These are phyloP conservation scores for Coemansia sp. DNA, from an alignment of 192 early-diverging fungal species.

Conservation along the genomic window DNA sequence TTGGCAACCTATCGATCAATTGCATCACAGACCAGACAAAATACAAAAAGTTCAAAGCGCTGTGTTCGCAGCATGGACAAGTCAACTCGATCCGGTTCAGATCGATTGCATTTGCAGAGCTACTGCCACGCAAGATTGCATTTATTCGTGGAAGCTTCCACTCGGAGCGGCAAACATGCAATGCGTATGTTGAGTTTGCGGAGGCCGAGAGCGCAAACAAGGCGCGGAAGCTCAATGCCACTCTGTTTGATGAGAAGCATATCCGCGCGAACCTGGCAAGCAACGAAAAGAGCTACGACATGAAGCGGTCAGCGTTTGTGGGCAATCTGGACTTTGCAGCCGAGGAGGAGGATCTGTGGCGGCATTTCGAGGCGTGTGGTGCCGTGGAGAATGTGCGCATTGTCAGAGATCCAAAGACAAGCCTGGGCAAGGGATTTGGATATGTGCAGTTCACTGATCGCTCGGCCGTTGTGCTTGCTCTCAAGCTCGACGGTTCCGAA, in stretches of 20 bases:
- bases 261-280: conserved; percentile 77
- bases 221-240: conserved; percentile 69
- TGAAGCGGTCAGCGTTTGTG: conserved; percentile 78
- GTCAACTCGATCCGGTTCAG: conserved; percentile 89
- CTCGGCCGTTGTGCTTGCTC: conserved; percentile 70
- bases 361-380: conserved; percentile 68
- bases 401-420: conserved; percentile 79
- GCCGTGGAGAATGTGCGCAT: conserved; percentile 79
- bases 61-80: conserved; percentile 68
- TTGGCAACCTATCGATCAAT: conserved; percentile 84
- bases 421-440: conserved; percentile 91
- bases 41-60: conserved; percentile 66
- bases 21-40: conserved; percentile 66
- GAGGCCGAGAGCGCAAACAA: conserved; percentile 61
- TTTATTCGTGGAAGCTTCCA: conserved; percentile 86
- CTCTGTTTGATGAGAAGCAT: conserved; percentile 81
- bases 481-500: conserved; percentile 75
- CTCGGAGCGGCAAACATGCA: conserved; percentile 76
- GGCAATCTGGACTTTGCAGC: conserved; percentile 71
- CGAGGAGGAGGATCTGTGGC: conserved; percentile 73
- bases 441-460: conserved; percentile 87
- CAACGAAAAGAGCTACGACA: conserved; percentile 61
- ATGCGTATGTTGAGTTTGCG: conserved; percentile 88
- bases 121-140: conserved; percentile 68
- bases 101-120: conserved; percentile 66